phyloP scores from a whole-genome alignment of 129 eudicot species.

The Escallonia rubra region DNA sequence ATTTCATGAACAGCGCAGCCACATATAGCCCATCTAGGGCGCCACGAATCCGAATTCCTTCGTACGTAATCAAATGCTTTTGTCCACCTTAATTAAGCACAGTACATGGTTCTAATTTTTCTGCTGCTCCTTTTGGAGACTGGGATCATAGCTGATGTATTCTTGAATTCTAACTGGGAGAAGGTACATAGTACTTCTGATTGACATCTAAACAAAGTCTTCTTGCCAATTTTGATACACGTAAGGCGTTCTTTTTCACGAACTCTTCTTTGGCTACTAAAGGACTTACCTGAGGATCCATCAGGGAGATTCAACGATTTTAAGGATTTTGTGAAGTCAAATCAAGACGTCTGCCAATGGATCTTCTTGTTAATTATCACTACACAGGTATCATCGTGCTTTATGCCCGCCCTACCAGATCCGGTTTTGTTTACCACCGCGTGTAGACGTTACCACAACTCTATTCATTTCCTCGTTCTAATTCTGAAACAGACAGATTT shows the following conservation, averaged over 20 bases:
- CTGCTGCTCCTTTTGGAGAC: conserved; percentile 29
- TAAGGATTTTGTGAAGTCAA: conserved; percentile 21
- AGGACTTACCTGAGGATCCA: conserved; percentile 37
- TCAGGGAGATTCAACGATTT: conserved; percentile 32
- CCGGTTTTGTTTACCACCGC: too few relatives aligned
- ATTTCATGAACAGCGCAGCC: too few relatives aligned
- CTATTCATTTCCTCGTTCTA: neutral
- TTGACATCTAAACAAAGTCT: neutral
- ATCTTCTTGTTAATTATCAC: conserved; percentile 11
- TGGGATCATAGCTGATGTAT: conserved; percentile 13
- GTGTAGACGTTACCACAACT: neutral
- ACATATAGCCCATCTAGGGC: too few relatives aligned
- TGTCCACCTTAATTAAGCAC: neutral
- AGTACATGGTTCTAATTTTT: conserved; percentile 21
- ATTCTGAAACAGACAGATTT: neutral
- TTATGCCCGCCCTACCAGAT: too few relatives aligned
- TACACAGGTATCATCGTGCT: conserved; percentile 17
- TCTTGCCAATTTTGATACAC: neutral
- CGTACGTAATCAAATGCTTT: too few relatives aligned
- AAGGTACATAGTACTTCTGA: conserved; percentile 12
- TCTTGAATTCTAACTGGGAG: conserved; percentile 22
- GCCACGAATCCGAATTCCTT: too few relatives aligned
- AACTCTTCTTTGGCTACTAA: neutral
- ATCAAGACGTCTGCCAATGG: conserved; percentile 14
- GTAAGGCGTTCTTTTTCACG: neutral